Base-by-base conservation (phyloP, 1,284 basidiomycete species). In the Puccinia polysora region DNA sequence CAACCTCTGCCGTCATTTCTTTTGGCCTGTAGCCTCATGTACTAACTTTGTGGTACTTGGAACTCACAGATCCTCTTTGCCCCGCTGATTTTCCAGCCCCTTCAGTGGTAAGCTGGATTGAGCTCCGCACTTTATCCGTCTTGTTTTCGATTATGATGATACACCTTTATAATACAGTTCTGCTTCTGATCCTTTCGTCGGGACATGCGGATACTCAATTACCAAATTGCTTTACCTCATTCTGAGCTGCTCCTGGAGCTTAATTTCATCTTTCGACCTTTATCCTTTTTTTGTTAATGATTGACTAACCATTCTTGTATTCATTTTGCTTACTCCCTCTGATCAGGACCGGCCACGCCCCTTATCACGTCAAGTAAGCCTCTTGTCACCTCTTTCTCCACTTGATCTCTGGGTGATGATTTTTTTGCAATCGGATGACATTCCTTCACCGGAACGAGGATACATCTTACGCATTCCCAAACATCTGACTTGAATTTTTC, bases 171-270 rank as follows among this genome's bases (percentile, higher is more conserved):
- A 47, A 47, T 23, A 34, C 59, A 63, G 59, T 63, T 63, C 59
- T 63, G 59, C 59, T 63, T 63, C 59, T 43, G 59, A 63, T 49
- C 43, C 43, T 43, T 63, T 63, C 43, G 59, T 45, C 43, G 45
- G 59, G 45, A 63, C 38, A 63, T 63, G 59, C 59, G 59, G 59
- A 63, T 63, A 63, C 59, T 49, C 38, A 40, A 20, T 47, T 63
- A 63, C 59, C 59, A 63, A 63, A 45, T n/a, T 43, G 47, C 20
- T 28, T 63, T 63, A 63, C 59, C 59, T 63, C 59, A 63, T 63
- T 63, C 59, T 63, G 59, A 63, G 32, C 20, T 23, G 7, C 59
- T 23, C 32, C 14, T 43, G 18, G 12, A n/a, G 23, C 15, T 25
- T 12, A 34, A 20, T 8, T 20, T 23, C 6, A n/a, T 2, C 40